phyloP scores from a whole-genome alignment of 371 early-diverging fungal species.

The Syncephalastrum sp. region DNA sequence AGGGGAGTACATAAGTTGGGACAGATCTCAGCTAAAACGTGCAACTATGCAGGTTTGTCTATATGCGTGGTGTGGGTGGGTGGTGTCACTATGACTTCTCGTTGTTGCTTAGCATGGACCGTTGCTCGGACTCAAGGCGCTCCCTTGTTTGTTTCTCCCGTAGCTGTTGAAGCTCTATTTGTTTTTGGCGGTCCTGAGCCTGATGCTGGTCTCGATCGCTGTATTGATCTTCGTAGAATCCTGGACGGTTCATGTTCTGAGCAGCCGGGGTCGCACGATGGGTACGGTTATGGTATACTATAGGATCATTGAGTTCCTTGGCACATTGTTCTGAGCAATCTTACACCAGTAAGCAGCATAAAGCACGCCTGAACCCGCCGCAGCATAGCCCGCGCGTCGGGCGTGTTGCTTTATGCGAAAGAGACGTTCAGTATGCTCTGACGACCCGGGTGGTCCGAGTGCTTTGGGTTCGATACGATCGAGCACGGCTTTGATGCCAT shows the following conservation, averaged over 20 bases:
- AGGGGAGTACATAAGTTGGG: too few species aligned
- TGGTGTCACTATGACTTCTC: too few species aligned
- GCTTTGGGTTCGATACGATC: slow-evolving; percentile 37
- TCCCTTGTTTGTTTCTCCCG: too few species aligned
- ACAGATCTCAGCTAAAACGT: too few species aligned
- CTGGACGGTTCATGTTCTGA: slow-evolving; percentile 2
- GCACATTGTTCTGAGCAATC: neutral
- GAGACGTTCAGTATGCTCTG: slow-evolving; percentile 25
- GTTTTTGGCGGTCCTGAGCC: too few species aligned
- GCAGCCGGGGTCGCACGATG: slow-evolving; percentile 33
- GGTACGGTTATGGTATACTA: slow-evolving; percentile 34
- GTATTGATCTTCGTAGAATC: slow-evolving; percentile 43
- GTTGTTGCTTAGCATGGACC: too few species aligned
- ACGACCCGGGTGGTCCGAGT: slow-evolving; percentile 40
- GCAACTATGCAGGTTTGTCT: too few species aligned
- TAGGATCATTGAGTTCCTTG: neutral
- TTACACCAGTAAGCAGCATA: slow-evolving; percentile 36
- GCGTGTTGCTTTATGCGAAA: slow-evolving; percentile 23
- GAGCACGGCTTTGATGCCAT: slow-evolving; percentile 35
- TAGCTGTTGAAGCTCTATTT: too few species aligned
- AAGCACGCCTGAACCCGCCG: slow-evolving; percentile 20
- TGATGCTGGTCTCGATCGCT: slow-evolving; percentile 26
- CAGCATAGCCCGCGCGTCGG: slow-evolving; percentile 21
- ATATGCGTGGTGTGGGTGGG: too few species aligned
- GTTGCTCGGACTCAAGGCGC: too few species aligned